Evolutionary conservation across 768 basidiomycete species (phyloP), one percentile per base, ranked within the genome.

Genomic region (Lactifluus volemus): DNA sequence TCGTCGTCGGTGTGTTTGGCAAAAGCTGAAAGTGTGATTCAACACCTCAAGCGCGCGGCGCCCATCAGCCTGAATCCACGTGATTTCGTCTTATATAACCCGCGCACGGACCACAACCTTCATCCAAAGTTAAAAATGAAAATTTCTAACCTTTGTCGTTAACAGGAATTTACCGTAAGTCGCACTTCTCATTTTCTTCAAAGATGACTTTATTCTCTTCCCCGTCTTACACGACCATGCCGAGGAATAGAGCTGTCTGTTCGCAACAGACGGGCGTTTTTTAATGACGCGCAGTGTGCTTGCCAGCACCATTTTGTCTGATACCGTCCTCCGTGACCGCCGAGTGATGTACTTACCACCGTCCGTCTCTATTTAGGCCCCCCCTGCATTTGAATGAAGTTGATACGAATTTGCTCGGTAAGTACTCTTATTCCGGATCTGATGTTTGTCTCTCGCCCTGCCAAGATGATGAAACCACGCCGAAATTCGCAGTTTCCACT

Each of bases 281-380:
- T 60, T 73, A 75, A 78, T 75, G 55, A 74, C 74, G 80, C 80
- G 78, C 70, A 86, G 84, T 81, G 85, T 81, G 86, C 86, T 88
- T 88, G 87, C 88, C 87, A 89, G 87, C 86, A 85, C 85, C 86
- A 79, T 84, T 88, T 85, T 71, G 82, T 85, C 88, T 89, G 87
- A 89, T 70, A 63, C 12, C 47, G 2, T 54, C 41, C 9, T 49
- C 30, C n/a, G 14, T 44, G 12, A n/a, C 12, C 12, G 21, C 11
- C 11, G 10, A 36, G 8, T 2, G 2, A 15, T 42, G 12, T 36
- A 15, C 38, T 47, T 12, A 25, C 25, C 25, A 44, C 41, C 11
- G n/a, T 44, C 50, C 32, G 49, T 14, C 34, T 47, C 15, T 17
- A 34, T 12, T 38, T 12, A 38, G 38, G 38, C 38, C 10, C 9